Evolutionary conservation across 2,329 filamentous ascomycete genomes (phyloP).

Genomic region (Penicillium glabrum): DNA sequence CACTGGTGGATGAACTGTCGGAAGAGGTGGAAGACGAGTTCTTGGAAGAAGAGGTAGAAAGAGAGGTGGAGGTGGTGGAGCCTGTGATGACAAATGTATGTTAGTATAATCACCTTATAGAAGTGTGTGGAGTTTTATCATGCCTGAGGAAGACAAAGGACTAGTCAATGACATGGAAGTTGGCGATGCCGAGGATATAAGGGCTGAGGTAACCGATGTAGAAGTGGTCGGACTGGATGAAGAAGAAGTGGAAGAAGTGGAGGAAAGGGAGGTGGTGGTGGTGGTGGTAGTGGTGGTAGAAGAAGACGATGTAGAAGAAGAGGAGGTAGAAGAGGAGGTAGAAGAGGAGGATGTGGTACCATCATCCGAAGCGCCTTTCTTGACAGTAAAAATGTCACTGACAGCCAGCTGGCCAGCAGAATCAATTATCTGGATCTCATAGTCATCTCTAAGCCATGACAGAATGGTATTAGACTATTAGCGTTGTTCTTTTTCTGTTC

Average conservation of each 20-base stretch:
- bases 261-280: neutral
- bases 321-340: neutral
- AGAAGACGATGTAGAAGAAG: neutral
- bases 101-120: neutral
- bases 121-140: neutral
- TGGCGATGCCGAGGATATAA: neutral
- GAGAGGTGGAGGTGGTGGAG: neutral
- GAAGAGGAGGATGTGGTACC: neutral
- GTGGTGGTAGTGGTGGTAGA: neutral
- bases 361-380: neutral
- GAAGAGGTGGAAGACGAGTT: neutral
- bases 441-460: neutral
- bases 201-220: neutral
- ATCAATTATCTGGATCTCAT: neutral
- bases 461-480: neutral
- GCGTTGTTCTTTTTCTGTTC: neutral
- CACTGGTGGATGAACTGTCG: neutral
- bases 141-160: neutral
- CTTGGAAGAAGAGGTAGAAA: neutral
- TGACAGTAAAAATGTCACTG: neutral
- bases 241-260: neutral
- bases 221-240: neutral
- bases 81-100: neutral
- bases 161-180: neutral
- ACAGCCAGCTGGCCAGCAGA: neutral